Evolutionary conservation across 1,139 yeast genomes (phyloP), one percentile per base, ranked within the genome.

Genomic region (Hansenula lynferdii): DNA sequence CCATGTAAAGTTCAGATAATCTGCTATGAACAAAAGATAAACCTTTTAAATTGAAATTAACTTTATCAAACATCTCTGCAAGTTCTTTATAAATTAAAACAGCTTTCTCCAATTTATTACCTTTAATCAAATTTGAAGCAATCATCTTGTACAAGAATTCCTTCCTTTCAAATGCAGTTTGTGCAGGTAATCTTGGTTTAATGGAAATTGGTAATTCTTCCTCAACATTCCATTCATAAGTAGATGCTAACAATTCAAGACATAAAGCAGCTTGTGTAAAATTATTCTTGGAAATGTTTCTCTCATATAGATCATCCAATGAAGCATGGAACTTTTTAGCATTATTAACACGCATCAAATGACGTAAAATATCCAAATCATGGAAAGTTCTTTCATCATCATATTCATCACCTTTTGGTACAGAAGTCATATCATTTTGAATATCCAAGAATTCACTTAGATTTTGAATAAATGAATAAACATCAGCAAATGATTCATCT

Each of bases 361-460:
- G 85, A 35, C 89, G 82, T 48, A 85, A 77, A 53, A 86, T 82
- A 53, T 82, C 84, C 53, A 87, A 69, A 44, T 80, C 78, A 56
- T 84, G 85, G 74, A 85, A 83, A 4, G 89, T 81, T 56, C 96
- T 70, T 58, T 87, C 96, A 54, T 85, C 95, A 51, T 84, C 92
- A 60, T 83, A 87, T 53, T 87, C 95, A 34, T 81, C 80, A 17
- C 90, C 92, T 36, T 73, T 74, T 17, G 96, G 96, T 41, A 87
- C 86, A 48, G 76, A 74, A 49, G 76, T 75, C 51, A 84, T 74
- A 52, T 85, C 87, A 44, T 79, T 71, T 53, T 85, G 70, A 18
- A 80, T 77, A 39, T 73, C 75, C 45, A 86, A 62, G 60, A 86
- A 85, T 25, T 78, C 82, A 27, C 78, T 60, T 31, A 85, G 57